Evolutionary conservation across 1,284 basidiomycete species (phyloP).

Genomic region (Ganoderma boninense): DNA sequence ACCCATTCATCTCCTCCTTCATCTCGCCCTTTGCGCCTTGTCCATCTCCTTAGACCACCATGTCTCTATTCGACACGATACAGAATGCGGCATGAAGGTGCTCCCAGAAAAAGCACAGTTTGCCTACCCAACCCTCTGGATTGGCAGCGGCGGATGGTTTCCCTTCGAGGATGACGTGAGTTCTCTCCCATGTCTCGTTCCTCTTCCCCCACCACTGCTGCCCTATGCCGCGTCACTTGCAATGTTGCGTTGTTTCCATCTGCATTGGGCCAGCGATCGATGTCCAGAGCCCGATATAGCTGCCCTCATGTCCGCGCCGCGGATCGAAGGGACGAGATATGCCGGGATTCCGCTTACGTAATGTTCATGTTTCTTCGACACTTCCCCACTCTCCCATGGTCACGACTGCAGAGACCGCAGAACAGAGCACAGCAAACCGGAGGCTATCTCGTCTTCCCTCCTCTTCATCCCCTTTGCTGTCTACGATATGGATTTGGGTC

Average conservation of each 20-base stretch:
- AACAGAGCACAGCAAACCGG: constrained; percentile 50
- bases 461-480: constrained; percentile 68
- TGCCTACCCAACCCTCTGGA: constrained; percentile 48
- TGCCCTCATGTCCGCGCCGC: constrained; percentile 3
- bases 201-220: neutral
- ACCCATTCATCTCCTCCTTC: constrained; percentile 12
- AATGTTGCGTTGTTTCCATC: neutral
- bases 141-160: constrained; percentile 60
- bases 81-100: constrained; percentile 38
- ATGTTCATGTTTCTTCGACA: constrained; percentile 47
- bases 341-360: constrained; percentile 58
- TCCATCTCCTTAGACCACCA: constrained; percentile 20
- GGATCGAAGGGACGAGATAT: constrained; percentile 7
- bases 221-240: constrained; percentile 24
- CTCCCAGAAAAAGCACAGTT: constrained; percentile 39
- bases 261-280: constrained; percentile 16
- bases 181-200: constrained; percentile 15
- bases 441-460: constrained; percentile 62
- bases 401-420: constrained; percentile 52
- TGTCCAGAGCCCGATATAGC: constrained; percentile 10
- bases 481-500: constrained; percentile 74
- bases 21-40: neutral
- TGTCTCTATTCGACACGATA: constrained; percentile 41
- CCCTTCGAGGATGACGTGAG: constrained; percentile 76
- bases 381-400: constrained; percentile 34